Evolutionary conservation across 805 yeast genomes (phyloP).

Genomic region (Teunomyces pallodes): DNA sequence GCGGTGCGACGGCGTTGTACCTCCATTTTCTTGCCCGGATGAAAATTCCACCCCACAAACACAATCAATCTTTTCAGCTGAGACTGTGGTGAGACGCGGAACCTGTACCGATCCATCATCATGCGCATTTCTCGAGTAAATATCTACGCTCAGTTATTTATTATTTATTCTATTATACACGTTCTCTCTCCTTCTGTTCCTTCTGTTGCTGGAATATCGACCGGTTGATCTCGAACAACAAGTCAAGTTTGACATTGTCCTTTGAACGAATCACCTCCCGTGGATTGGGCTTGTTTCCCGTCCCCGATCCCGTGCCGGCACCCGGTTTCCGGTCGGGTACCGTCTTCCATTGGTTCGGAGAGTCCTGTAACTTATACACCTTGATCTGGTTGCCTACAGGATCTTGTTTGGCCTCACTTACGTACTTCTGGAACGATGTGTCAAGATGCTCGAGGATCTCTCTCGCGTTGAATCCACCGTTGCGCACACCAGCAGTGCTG

Average conservation of each 20-base stretch:
- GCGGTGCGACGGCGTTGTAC: neutral
- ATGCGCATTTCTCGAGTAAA: neutral
- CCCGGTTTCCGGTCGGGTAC: neutral
- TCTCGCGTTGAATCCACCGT: conserved; percentile 12
- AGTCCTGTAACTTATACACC: conserved; percentile 23
- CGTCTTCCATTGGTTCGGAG: conserved; percentile 22
- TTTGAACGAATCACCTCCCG: conserved; percentile 7
- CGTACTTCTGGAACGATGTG: conserved; percentile 13
- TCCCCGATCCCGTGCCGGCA: neutral
- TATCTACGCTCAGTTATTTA: too few species aligned
- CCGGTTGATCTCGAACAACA: conserved; percentile 18
- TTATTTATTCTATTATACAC: neutral
- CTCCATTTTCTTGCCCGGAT: neutral
- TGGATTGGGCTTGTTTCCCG: neutral
- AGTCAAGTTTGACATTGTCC: conserved; percentile 10
- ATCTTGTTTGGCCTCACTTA: conserved; percentile 20
- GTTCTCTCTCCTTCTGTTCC: conserved; percentile 3
- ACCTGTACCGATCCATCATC: neutral
- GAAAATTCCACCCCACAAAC: neutral
- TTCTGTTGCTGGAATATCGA: conserved; percentile 16
- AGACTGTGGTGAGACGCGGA: neutral
- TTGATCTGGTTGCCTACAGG: conserved; percentile 16
- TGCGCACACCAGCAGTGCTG: neutral
- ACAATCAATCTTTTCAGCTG: neutral
- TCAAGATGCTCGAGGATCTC: conserved; percentile 20